These are phyloP conservation scores for Schizophyllum amplum DNA, from an alignment of 1,284 basidiomycete species.

Conservation along the genomic window DNA sequence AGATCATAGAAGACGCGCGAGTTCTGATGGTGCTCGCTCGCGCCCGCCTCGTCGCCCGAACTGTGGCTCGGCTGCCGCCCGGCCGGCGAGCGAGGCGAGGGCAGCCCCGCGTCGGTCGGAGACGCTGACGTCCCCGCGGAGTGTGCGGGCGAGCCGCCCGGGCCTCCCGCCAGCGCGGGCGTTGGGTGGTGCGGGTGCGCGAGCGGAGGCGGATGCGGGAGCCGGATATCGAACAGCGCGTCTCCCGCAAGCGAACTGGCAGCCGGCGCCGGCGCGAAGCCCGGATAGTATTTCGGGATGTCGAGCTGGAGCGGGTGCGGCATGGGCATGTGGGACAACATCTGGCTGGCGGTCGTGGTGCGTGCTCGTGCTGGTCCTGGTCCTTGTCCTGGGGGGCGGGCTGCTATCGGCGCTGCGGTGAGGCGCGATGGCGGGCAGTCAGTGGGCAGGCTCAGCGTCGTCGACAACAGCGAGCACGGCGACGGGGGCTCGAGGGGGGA, in stretches of 20 bases:
- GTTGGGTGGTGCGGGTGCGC: not conserved
- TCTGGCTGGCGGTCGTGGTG: not conserved
- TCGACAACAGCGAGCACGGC: not conserved
- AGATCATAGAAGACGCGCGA: not conserved
- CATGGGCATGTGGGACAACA: not conserved
- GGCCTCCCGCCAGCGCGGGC: not conserved
- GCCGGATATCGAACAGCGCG: not conserved
- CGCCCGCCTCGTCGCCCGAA: not conserved
- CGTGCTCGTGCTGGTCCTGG: not conserved
- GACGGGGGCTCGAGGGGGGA: not conserved
- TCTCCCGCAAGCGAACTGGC: not conserved
- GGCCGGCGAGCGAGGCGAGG: not conserved
- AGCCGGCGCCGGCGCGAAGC: not conserved
- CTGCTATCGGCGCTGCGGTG: not conserved
- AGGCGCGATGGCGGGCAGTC: no score
- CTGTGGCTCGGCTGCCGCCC: not conserved
- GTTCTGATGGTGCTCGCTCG: not conserved
- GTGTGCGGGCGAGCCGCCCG: not conserved
- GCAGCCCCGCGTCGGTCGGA: not conserved
- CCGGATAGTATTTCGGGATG: slow-evolving; percentile 21
- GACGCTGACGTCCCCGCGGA: not conserved
- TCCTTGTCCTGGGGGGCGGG: no score
- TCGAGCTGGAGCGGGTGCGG: slow-evolving; percentile 26
- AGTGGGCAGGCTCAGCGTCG: not conserved
- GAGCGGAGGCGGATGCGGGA: slow-evolving; percentile 28